Evolutionary conservation across 371 early-diverging fungal species (phyloP), one percentile per base, ranked within the genome.

Genomic region (Circinella umbellata): DNA sequence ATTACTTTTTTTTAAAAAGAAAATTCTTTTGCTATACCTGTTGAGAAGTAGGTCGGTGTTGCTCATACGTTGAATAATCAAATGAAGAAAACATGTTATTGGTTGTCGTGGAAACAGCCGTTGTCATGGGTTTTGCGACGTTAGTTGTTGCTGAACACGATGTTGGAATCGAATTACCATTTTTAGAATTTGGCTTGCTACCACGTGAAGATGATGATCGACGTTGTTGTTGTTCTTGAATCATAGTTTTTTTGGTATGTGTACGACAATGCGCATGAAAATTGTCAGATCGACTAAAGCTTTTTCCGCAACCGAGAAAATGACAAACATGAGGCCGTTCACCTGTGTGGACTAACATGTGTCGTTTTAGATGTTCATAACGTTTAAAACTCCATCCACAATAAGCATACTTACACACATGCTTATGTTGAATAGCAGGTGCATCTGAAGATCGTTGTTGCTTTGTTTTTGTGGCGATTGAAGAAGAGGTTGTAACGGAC

Each of bases 321-420:
- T 82, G 85, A 68, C 94, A 93, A n/a, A 85, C 83, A 77, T 87
- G 91, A 39, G 94, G 87, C 20, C 88, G 77, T 66, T 88, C 88
- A 34, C 87, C 88, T 10, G 89, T 86, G 47, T 89, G 89, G 55
- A 89, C 88, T 10, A 92, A 72, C 83, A 88, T 86, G 71, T 94
- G 95, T 11, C 96, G 75, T 66, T 93, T 92, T 61, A 95, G 76
- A 73, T 95, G 95, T 69, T 95, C 95, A 72, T 85, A 91, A 34
- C 95, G 84, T 77, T 94, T 95, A 73, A 89, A 89, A 57, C 86
- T 86, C 88, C 86, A 86, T 17, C 83, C 82, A 67, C 89, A 88
- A 35, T 73, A 77, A 14, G 85, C 77, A 68, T 81, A 83, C 37
- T 80, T 80, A 75, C 88, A 88, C 3, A 81, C 79, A 68, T 87